Percentiles rank a stretch among this genome's conserved stretches.
phyloP scores from a whole-genome alignment of 225 moss, liverwort and hornwort genomes.

The Bryum argenteum region DNA sequence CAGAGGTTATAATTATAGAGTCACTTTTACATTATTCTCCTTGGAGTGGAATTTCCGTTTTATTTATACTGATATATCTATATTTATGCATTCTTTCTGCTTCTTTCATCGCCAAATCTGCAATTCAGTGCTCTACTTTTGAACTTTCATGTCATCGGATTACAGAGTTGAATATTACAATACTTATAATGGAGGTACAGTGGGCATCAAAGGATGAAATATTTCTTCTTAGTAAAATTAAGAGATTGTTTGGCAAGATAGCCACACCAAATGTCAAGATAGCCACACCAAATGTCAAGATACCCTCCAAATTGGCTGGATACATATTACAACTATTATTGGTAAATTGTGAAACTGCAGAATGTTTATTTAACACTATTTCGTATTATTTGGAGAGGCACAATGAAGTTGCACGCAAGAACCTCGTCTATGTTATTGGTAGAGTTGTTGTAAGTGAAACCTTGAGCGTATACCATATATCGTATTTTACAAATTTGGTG shows the following conservation, averaged over 20 bases:
- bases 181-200: background rate
- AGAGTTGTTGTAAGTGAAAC: background rate
- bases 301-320: background rate
- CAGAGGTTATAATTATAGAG: no score
- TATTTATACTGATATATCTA: no score
- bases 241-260: background rate
- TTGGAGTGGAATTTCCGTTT: no score
- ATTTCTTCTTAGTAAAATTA: background rate
- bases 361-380: background rate
- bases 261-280: rapidly evolving
- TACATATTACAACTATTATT: background rate
- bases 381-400: conserved; percentile 1
- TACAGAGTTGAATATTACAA: no score
- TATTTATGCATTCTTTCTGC: no score
- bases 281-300: no score
- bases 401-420: rapidly evolving
- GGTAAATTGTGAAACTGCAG: background rate
- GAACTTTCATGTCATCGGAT: no score
- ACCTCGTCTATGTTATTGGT: background rate
- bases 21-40: no score
- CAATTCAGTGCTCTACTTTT: no score
- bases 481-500: background rate
- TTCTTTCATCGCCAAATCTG: no score
- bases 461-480: rapidly evolving
- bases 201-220: background rate